These are phyloP conservation scores for Ramularia endophylla DNA, from an alignment of 2,329 filamentous ascomycete species.

Conservation along the genomic window DNA sequence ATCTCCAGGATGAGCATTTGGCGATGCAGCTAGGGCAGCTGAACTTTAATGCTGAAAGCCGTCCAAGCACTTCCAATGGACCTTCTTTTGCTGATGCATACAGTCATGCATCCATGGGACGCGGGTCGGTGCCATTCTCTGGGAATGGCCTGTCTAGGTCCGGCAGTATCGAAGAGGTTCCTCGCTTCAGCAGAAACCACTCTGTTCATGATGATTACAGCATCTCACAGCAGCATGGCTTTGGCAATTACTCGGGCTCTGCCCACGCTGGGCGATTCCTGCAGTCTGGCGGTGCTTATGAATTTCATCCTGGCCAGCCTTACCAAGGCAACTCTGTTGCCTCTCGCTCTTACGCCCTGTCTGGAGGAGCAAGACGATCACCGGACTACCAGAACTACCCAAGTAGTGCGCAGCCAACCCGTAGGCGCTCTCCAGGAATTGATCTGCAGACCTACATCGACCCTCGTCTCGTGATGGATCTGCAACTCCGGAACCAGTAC, in stretches of 20 bases:
- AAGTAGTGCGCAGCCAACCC: constrained; percentile 8
- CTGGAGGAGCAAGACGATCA: constrained; percentile 42
- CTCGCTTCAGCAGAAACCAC: constrained; percentile 23
- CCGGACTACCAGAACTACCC: constrained; percentile 36
- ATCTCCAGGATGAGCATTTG: constrained; percentile 34
- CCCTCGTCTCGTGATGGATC: constrained; percentile 33
- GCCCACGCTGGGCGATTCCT: constrained; percentile 16
- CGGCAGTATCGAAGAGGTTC: constrained; percentile 18
- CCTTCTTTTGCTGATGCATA: constrained; percentile 7
- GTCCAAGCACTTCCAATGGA: constrained; percentile 14
- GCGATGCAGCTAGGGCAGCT: constrained; percentile 30
- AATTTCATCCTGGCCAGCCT: constrained; percentile 18
- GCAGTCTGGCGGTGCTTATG: constrained; percentile 11
- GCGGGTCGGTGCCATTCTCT: neutral
- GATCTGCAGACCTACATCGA: constrained; percentile 36
- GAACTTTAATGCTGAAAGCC: constrained; percentile 13
- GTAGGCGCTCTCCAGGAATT: constrained; percentile 12
- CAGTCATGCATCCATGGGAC: neutral
- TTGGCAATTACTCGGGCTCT: constrained; percentile 5
- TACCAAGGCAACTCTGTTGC: constrained; percentile 37
- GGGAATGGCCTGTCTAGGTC: constrained; percentile 1
- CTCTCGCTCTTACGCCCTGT: constrained; percentile 34
- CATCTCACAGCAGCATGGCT: constrained; percentile 22
- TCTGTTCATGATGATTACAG: constrained; percentile 32
- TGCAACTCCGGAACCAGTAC: constrained; percentile 33